Evolutionary conservation across 2,329 filamentous ascomycete species (phyloP).

Genomic region (Didymella pinodella): DNA sequence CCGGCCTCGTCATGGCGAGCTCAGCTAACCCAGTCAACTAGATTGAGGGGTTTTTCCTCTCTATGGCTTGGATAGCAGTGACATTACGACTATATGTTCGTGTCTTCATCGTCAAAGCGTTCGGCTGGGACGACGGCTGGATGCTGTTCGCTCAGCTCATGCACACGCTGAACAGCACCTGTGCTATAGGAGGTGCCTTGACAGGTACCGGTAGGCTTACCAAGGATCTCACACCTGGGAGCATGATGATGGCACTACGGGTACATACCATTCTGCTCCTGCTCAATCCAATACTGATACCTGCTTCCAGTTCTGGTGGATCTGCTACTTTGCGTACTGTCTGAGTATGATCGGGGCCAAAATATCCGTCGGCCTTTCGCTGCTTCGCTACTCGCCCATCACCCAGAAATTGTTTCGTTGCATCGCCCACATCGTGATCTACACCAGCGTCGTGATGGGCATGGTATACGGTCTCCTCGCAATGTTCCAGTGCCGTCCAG

Average conservation of each 20-base stretch:
- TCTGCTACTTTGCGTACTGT: slow-evolving; percentile 24
- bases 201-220: slow-evolving; percentile 3
- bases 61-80: slow-evolving; percentile 7
- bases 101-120: slow-evolving; percentile 22
- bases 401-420: slow-evolving; percentile 46
- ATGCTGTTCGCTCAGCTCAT: slow-evolving; percentile 27
- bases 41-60: background rate
- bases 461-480: slow-evolving; percentile 56
- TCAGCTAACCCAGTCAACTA: background rate
- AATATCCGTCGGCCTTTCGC: slow-evolving; percentile 58
- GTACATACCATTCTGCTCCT: background rate
- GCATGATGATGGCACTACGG: slow-evolving; percentile 6
- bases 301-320: slow-evolving; percentile 19
- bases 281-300: background rate
- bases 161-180: slow-evolving; percentile 5
- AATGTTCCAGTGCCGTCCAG: slow-evolving; percentile 59
- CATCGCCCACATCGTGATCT: slow-evolving; percentile 45
- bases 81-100: slow-evolving; percentile 22
- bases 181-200: slow-evolving; percentile 6
- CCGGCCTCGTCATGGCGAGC: background rate
- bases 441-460: background rate
- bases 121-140: slow-evolving; percentile 26
- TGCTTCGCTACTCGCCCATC: slow-evolving; percentile 58
- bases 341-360: slow-evolving; percentile 41
- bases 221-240: slow-evolving; percentile 17